Percentiles rank a stretch among this genome's conserved stretches.
phyloP scores from a whole-genome alignment of 495 filamentous ascomycete genomes.

The Podospora pseudopauciseta region DNA sequence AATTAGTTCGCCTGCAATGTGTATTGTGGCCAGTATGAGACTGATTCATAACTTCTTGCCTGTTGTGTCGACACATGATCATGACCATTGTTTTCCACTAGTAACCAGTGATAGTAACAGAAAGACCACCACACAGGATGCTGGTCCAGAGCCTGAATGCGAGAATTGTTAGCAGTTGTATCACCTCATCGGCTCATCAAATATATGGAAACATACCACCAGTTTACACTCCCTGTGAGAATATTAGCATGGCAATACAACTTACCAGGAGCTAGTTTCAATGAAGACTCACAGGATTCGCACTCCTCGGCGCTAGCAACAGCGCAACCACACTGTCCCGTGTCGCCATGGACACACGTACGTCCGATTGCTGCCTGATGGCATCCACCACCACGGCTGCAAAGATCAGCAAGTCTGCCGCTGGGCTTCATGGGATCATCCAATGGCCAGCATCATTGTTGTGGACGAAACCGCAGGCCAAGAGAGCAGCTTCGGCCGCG shows the following conservation, averaged over 20 bases:
- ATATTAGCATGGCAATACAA: background rate
- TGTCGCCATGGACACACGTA: background rate
- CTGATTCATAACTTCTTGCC: too few relatives aligned
- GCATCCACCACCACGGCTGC: background rate
- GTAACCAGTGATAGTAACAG: background rate
- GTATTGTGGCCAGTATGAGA: too few relatives aligned
- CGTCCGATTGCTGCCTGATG: background rate
- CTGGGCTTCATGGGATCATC: background rate
- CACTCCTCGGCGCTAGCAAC: background rate
- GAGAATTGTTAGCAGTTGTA: background rate
- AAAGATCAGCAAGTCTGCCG: background rate
- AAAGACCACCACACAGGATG: background rate
- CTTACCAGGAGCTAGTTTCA: background rate
- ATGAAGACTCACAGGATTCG: background rate
- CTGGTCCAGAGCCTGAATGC: background rate
- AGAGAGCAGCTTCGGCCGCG: background rate
- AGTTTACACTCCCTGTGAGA: background rate
- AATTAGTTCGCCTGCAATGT: too few relatives aligned
- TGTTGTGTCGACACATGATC: too few relatives aligned
- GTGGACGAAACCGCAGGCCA: background rate
- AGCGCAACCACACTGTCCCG: background rate
- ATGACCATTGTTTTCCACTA: background rate
- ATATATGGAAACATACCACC: background rate
- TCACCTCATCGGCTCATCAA: too few relatives aligned
- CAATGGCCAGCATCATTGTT: background rate